Evolutionary conservation across 2,329 filamentous ascomycete genomes (phyloP).

Genomic region (Ophiostoma piceae): DNA sequence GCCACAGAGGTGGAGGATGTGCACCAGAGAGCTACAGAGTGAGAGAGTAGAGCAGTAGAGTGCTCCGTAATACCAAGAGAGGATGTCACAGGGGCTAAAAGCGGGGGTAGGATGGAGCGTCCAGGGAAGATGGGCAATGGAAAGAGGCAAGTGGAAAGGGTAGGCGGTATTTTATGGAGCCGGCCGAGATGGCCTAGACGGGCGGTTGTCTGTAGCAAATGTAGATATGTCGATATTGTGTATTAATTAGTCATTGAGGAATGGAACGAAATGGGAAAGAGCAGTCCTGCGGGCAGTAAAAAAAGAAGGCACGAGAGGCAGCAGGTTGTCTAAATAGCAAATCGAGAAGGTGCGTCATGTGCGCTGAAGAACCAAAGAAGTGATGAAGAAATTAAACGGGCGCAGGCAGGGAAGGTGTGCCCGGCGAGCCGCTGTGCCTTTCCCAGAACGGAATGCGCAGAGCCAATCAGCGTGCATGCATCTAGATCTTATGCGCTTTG

Average conservation of each 20-base stretch:
- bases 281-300: too few species aligned
- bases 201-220: slow-evolving; percentile 1
- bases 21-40: neutral
- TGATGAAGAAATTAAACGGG: neutral
- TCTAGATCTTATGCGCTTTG: neutral
- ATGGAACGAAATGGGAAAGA: slow-evolving; percentile 6
- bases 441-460: neutral
- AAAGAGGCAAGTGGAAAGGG: slow-evolving; percentile 1
- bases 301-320: neutral
- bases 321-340: neutral
- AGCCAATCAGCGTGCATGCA: neutral
- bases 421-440: slow-evolving; percentile 1
- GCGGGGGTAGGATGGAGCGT: slow-evolving; percentile 19
- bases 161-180: slow-evolving; percentile 17
- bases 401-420: neutral
- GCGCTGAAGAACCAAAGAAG: neutral
- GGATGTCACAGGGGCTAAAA: slow-evolving; percentile 19
- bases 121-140: neutral
- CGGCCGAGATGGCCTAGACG: neutral
- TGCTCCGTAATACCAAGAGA: slow-evolving; percentile 10
- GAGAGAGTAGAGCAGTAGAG: neutral
- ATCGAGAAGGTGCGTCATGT: neutral
- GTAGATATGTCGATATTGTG: neutral
- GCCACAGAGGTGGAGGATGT: neutral
- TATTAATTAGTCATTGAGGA: neutral